A percentile compares a stretch with the other conserved stretches of the same genome.
phyloP scores from a whole-genome alignment of 495 filamentous ascomycete genomes.

The Aspergillus asperescens region DNA sequence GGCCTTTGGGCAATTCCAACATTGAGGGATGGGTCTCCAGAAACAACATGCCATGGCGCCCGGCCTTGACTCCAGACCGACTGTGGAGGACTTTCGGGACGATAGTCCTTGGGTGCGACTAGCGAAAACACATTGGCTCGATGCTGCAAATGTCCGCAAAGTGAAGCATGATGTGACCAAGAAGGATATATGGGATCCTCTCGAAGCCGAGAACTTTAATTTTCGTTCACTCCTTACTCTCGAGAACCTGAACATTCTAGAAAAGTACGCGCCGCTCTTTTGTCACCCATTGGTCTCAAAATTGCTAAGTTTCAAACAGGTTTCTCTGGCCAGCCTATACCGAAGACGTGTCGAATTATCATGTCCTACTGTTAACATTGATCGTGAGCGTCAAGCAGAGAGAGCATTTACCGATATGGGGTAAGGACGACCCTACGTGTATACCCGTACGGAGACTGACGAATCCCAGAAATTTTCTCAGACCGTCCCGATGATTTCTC shows the following conservation, averaged over 20 bases:
- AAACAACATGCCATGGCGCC: constrained; percentile 41
- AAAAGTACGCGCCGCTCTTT: constrained; percentile 53
- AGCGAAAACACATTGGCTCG: constrained; percentile 81
- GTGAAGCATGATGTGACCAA: constrained; percentile 83
- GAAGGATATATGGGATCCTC: constrained; percentile 80
- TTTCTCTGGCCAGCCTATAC: constrained; percentile 93
- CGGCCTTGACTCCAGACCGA: constrained; percentile 49
- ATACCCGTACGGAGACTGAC: constrained; percentile 12
- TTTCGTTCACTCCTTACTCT: constrained; percentile 71
- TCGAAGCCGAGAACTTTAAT: constrained; percentile 77
- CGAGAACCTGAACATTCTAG: constrained; percentile 85
- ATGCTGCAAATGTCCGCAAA: constrained; percentile 58
- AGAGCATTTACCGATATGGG: constrained; percentile 84
- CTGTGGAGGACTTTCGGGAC: constrained; percentile 64
- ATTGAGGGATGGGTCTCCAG: constrained; percentile 33
- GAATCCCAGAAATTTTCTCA: constrained; percentile 60
- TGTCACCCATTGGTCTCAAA: background rate
- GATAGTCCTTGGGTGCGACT: constrained; percentile 77
- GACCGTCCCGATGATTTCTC: constrained; percentile 80
- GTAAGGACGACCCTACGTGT: constrained; percentile 35
- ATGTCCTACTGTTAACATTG: constrained; percentile 77
- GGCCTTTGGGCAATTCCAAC: constrained; percentile 26
- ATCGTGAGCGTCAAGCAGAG: constrained; percentile 84
- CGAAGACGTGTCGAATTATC: constrained; percentile 84
- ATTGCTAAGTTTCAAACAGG: constrained; percentile 40